These are phyloP conservation scores for Malus orientalis DNA, from an alignment of 306 rosid genomes.

Conservation along the genomic window DNA sequence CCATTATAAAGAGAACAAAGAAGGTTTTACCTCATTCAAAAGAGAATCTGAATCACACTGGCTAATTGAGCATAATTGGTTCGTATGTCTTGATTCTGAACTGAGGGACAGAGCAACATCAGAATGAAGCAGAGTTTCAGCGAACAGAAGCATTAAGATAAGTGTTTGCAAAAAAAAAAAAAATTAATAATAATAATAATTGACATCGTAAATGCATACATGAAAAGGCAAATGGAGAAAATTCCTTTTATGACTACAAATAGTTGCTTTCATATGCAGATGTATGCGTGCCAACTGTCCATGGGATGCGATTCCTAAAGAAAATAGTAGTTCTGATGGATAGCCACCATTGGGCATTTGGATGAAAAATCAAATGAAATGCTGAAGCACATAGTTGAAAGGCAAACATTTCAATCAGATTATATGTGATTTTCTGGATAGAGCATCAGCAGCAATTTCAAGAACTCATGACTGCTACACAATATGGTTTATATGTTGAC, in stretches of 20 bases:
- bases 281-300: not conserved
- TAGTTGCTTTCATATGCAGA: not conserved
- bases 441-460: not conserved
- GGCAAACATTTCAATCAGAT: not conserved
- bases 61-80: conserved; percentile 93
- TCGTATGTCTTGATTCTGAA: conserved; percentile 80
- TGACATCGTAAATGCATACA: not conserved
- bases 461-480: not conserved
- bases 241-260: not conserved
- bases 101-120: conserved; percentile 44
- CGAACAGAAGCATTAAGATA: conserved; percentile 12
- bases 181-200: too few relatives aligned
- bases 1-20: not conserved
- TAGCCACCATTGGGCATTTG: not conserved
- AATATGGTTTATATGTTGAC: not conserved
- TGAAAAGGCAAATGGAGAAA: not conserved
- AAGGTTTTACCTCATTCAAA: conserved; percentile 65
- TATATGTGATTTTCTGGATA: not conserved
- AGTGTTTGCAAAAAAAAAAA: not conserved
- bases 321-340: not conserved
- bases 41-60: conserved; percentile 86
- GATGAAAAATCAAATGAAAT: not conserved
- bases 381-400: not conserved
- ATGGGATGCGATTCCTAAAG: not conserved
- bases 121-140: conserved; percentile 4